Percentiles rank a stretch among this genome's conserved stretches.
These are phyloP conservation scores for Yarrowia porcina DNA, from an alignment of 805 yeast genomes.

Conservation along the genomic window DNA sequence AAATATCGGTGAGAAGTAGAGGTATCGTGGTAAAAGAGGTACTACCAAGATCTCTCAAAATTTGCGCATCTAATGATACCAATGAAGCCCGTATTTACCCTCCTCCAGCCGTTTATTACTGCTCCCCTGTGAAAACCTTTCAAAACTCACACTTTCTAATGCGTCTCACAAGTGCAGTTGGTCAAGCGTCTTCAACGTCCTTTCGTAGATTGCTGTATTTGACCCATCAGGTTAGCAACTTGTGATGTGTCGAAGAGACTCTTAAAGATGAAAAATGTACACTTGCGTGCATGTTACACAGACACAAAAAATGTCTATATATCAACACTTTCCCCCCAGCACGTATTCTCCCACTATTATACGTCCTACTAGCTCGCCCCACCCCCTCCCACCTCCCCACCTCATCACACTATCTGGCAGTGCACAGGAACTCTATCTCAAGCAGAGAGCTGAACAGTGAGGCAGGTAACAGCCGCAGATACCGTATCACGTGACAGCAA, in stretches of 20 bases:
- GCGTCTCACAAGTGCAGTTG: not conserved
- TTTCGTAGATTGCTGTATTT: not conserved
- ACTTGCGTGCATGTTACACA: not conserved
- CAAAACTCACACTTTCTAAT: not conserved
- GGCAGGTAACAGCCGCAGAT: no score
- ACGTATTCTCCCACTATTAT: not conserved
- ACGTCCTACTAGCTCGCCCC: not conserved
- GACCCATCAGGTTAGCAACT: not conserved
- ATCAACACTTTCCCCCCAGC: not conserved
- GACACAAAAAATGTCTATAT: not conserved
- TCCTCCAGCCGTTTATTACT: not conserved
- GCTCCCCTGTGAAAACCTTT: not conserved
- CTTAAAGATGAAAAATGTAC: not conserved
- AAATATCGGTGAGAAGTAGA: no score
- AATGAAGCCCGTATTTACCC: not conserved
- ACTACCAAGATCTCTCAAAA: not conserved
- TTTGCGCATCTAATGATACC: not conserved
- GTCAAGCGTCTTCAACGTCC: not conserved
- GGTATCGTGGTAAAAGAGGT: not conserved
- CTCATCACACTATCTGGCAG: conserved; percentile 18
- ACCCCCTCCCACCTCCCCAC: conserved; percentile 7
- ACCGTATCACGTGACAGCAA: not conserved
- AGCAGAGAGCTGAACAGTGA: no score
- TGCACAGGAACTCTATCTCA: not conserved
- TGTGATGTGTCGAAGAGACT: not conserved